Base-by-base conservation (phyloP, 2,329 filamentous ascomycete species). In the Cercospora sojina region DNA sequence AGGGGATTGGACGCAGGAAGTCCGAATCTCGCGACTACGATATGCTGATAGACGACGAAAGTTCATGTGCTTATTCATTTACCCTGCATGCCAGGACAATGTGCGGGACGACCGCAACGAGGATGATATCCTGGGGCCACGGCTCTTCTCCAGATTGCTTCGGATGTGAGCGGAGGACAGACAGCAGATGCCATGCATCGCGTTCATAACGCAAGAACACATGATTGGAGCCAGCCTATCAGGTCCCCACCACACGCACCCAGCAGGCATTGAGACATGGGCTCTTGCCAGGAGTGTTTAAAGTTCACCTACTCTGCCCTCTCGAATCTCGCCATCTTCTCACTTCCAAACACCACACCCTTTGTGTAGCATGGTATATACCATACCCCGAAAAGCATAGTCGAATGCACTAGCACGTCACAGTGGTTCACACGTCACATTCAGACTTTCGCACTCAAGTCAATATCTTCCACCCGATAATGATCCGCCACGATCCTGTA, bases 401-500 rank as follows among this genome's bases (percentile, higher is more conserved):
- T 23, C 47, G 23, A 27, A 7, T n/a, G 47, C 23, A 53, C 12
- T 29, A 27, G 23, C 20, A n/a, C 20, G 47, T 6, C 10, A 3
- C 16, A 23, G n/a, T 12, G 12, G 3, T 23, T 12, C 5, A 23
- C 47, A 27, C 8, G 9, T 25, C 47, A 51, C 12, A 3, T 27
- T 60, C 25, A 67, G 16, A 38, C 57, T 51, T 66, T 67, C 38
- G 58, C 60, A 3, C 60, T 53, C 64, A 84, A 71, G 72, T 88
- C 87, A 63, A 90, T 86, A 73, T 93, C 90, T 74, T 92, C 89
- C 27, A 84, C 82, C 70, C 90, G 88, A 78, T 93, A 92, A 76
- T 93, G 90, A 74, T 93, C 90, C 49, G 86, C 86, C 49, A 92
- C 88, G 67, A 92, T 87, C 68, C 87, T 84, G 64, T 90, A 90